Evolutionary conservation across 768 basidiomycete species (phyloP), one percentile per base, ranked within the genome.

Genomic region (Russula olivacea): DNA sequence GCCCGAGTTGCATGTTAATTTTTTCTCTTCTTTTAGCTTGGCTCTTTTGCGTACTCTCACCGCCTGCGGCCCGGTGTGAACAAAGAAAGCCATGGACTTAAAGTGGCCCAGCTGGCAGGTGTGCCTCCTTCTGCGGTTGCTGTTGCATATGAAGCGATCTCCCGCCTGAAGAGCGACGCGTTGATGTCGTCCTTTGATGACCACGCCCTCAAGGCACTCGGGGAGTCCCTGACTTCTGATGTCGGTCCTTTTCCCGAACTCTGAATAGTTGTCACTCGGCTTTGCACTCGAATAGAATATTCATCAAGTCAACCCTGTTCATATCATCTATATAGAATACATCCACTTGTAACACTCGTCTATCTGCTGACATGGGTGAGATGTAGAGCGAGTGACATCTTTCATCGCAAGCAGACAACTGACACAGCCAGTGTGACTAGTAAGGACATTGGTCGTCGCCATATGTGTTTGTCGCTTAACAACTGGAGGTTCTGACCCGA

Each of bases 71-170:
- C 88, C 5, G 95, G 95, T 0, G 84, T 98, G 57, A 98, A 95
- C 73, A 81, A 86, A 59, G 83, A 95, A 67, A 95, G 93, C 56
- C 95, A 97, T 70, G 95, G 91, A 0, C 74, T 97, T 58, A 92
- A 91, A 71, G 92, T 95, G 32, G 95, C 95, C 11, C 83, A 87
- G 51, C 74, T 96, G 14, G 94, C 93, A 19, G 91, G 93, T 12
- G 83, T 97, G 76, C 94, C 93, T 0, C 63, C 76, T 10, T 71
- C 79, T 8, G 86, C 82, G 1, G 73, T 94, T 61, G 69, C 72
- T 4, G 77, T 91, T 17, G 92, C 91, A 0, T 73, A 74, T n/a
- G 74, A 80, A 8, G 81, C 83, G 4, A 73, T 91, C 12, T 56
- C 68, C 2, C 78, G 74, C 63, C 68, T 84, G 36, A 69, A 73